Evolutionary conservation across 441 rosid species (phyloP).

Genomic region (Erodium trifolium): DNA sequence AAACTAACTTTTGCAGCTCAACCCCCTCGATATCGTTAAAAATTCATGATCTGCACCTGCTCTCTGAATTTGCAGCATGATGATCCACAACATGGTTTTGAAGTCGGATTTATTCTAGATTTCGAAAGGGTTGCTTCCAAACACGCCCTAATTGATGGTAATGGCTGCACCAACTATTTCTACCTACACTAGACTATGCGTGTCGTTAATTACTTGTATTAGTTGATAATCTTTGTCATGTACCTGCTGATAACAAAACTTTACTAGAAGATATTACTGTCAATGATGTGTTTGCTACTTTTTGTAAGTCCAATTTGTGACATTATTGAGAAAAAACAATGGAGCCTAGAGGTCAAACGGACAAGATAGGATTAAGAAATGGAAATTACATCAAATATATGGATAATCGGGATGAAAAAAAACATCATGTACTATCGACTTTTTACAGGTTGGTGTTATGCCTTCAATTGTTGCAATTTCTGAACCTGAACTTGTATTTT

Average conservation of each 20-base stretch:
- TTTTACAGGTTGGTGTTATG: too few species aligned
- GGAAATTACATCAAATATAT: too few species aligned
- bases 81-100: background rate
- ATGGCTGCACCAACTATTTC: background rate
- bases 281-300: background rate
- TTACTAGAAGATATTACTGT: constrained; percentile 2
- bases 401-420: too few species aligned
- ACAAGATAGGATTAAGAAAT: too few species aligned
- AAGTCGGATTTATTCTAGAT: background rate
- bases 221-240: too few species aligned
- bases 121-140: constrained; percentile 4
- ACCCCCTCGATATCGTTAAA: background rate
- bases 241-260: background rate
- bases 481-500: too few species aligned
- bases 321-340: too few species aligned
- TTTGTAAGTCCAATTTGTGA: background rate
- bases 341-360: too few species aligned
- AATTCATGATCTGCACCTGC: constrained; percentile 7
- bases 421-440: too few species aligned
- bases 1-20: constrained; percentile 2
- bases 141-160: background rate
- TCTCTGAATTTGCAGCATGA: background rate
- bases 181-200: too few species aligned
- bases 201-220: too few species aligned
- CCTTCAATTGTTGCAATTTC: too few species aligned